These are phyloP conservation scores for Alternaria arbusti DNA, from an alignment of 2,329 filamentous ascomycete species.

Conservation along the genomic window DNA sequence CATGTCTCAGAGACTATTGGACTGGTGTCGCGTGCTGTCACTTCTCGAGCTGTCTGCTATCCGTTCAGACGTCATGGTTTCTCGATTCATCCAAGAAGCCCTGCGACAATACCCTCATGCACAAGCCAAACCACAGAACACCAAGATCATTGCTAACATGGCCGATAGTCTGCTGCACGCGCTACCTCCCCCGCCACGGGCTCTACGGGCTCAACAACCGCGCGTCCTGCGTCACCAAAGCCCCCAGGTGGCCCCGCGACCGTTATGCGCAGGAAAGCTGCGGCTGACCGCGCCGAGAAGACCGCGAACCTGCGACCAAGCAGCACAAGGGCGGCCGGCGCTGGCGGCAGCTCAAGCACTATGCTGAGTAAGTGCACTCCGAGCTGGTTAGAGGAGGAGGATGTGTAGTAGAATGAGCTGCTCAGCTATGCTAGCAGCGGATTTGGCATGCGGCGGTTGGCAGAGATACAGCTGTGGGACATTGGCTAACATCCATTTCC, in stretches of 20 bases:
- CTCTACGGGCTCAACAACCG: slow-evolving; percentile 70
- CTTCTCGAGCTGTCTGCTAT: not conserved
- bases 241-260: slow-evolving; percentile 94
- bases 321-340: slow-evolving; percentile 91
- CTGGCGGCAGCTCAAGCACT: slow-evolving; percentile 94
- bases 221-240: slow-evolving; percentile 83
- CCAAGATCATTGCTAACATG: slow-evolving; percentile 6
- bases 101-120: not conserved
- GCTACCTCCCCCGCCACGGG: slow-evolving; percentile 46
- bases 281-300: slow-evolving; percentile 97
- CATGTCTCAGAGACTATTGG: not conserved
- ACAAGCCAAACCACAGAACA: not conserved
- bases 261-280: slow-evolving; percentile 91
- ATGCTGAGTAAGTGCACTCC: slow-evolving; percentile 81
- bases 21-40: not conserved
- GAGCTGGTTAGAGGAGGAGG: not conserved
- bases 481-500: slow-evolving; percentile 21
- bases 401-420: not conserved
- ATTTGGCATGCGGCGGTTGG: not conserved
- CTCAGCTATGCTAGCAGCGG: not conserved
- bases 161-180: slow-evolving; percentile 34
- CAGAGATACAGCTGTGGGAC: not conserved
- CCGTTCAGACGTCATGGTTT: not conserved
- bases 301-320: slow-evolving; percentile 90
- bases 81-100: not conserved